phyloP scores from a whole-genome alignment of 331 rosid genomes.

The Pyracantha coccinea region DNA sequence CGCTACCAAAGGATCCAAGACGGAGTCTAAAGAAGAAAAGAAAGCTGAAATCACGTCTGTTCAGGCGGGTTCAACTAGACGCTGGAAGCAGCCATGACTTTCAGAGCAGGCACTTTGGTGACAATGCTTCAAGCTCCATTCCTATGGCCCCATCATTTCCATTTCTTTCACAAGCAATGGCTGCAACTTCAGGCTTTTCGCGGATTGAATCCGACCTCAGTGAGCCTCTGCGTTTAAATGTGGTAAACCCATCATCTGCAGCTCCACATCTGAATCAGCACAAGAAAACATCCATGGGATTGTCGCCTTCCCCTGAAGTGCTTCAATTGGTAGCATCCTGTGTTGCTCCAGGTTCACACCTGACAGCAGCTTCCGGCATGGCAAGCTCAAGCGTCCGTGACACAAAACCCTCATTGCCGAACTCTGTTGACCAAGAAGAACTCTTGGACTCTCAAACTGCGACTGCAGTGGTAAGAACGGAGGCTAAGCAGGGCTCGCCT shows the following conservation, averaged over 20 bases:
- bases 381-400: constrained; percentile 43
- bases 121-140: constrained; percentile 57
- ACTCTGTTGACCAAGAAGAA: constrained; percentile 43
- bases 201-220: constrained; percentile 55
- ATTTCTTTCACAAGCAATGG: constrained; percentile 35
- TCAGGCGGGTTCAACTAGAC: constrained; percentile 34
- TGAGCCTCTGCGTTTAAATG: constrained; percentile 33
- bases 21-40: constrained; percentile 55
- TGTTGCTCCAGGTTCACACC: constrained; percentile 48
- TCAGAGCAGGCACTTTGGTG: constrained; percentile 25
- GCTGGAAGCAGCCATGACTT: constrained; percentile 34
- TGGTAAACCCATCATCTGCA: constrained; percentile 30
- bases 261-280: constrained; percentile 23
- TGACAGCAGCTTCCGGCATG: constrained; percentile 38
- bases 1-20: constrained; percentile 88
- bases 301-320: constrained; percentile 90
- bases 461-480: constrained; percentile 26
- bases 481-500: constrained; percentile 32
- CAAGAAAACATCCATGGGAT: constrained; percentile 38
- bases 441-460: constrained; percentile 38
- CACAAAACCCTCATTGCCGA: constrained; percentile 43
- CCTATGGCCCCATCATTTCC: constrained; percentile 51
- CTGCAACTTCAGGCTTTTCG: constrained; percentile 29
- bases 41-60: constrained; percentile 41
- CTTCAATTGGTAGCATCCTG: constrained; percentile 83